phyloP scores from a whole-genome alignment of 1,284 basidiomycete species.

The Malassezia slooffiae region DNA sequence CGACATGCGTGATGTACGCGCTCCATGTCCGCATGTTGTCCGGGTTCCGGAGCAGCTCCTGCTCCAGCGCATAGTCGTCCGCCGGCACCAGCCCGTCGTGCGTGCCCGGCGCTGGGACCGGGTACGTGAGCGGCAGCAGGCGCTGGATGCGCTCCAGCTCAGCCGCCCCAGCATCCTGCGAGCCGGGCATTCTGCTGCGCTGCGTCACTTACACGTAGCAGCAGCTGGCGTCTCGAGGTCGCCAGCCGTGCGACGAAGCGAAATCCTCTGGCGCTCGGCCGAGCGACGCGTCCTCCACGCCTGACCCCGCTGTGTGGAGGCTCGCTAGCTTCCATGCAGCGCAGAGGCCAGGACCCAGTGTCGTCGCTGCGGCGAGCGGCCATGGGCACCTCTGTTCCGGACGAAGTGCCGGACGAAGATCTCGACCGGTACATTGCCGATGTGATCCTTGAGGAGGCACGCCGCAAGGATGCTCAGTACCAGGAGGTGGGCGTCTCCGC shows the following conservation, averaged over 20 bases:
- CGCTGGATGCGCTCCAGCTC: conserved; percentile 14
- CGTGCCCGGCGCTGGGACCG: conserved; percentile 67
- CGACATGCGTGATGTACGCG: conserved; percentile 67
- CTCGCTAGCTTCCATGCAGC: no score
- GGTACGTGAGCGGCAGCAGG: conserved; percentile 68
- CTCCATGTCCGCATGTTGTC: conserved; percentile 85
- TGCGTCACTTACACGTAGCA: neutral
- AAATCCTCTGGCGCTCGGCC: neutral
- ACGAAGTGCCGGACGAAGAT: conserved; percentile 6
- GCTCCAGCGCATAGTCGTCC: conserved; percentile 74
- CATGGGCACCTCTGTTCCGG: neutral
- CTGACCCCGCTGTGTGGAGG: no score
- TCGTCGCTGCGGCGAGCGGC: neutral
- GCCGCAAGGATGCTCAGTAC: conserved; percentile 7
- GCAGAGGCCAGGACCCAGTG: neutral
- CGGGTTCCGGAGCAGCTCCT: conserved; percentile 88
- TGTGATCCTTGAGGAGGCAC: conserved; percentile 11
- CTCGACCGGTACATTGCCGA: conserved; percentile 13
- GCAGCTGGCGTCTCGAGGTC: neutral
- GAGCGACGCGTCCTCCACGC: no score
- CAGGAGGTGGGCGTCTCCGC: neutral
- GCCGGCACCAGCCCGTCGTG: conserved; percentile 65
- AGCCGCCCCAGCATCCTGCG: neutral
- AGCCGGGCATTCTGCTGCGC: no score
- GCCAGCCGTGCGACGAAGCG: neutral